These are phyloP conservation scores for Cyberlindnera suaveolens DNA, from an alignment of 805 yeast genomes.

Conservation along the genomic window DNA sequence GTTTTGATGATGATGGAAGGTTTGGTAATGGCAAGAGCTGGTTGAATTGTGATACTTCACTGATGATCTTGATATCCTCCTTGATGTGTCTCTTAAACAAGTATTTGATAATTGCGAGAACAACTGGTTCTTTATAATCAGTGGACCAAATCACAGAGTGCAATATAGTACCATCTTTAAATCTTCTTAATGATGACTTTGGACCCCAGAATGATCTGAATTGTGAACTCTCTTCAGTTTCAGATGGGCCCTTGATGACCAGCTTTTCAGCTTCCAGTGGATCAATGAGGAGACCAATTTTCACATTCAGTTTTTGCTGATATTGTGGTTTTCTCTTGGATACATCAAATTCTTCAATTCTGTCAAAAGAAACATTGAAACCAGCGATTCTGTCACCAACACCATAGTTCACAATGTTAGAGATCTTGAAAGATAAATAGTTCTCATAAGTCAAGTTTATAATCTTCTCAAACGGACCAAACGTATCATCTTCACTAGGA, in stretches of 20 bases:
- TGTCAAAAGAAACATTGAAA: constrained; percentile 28
- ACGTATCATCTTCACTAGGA: constrained; percentile 35
- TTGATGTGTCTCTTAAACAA: constrained; percentile 59
- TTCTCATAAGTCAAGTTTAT: constrained; percentile 65
- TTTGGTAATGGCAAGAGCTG: constrained; percentile 53
- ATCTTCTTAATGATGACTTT: constrained; percentile 79
- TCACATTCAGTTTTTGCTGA: constrained; percentile 27
- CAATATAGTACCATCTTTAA: constrained; percentile 85
- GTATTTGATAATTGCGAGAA: constrained; percentile 57
- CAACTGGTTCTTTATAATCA: constrained; percentile 52
- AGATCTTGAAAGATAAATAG: constrained; percentile 55
- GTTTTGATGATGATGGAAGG: constrained; percentile 49
- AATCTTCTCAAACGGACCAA: constrained; percentile 67
- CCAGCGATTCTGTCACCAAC: constrained; percentile 41
- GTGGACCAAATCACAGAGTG: constrained; percentile 87
- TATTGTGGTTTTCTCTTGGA: constrained; percentile 48
- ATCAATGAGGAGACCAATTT: constrained; percentile 63
- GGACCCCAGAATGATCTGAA: constrained; percentile 89
- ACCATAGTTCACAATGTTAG: constrained; percentile 49
- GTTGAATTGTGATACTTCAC: constrained; percentile 40
- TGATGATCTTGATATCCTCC: constrained; percentile 27
- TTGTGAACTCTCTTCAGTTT: constrained; percentile 45
- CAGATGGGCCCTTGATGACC: constrained; percentile 83
- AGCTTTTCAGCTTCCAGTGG: constrained; percentile 71
- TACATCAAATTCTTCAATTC: constrained; percentile 26